These are phyloP conservation scores for Saraca asoca DNA, from an alignment of 331 rosid genomes.

Conservation along the genomic window DNA sequence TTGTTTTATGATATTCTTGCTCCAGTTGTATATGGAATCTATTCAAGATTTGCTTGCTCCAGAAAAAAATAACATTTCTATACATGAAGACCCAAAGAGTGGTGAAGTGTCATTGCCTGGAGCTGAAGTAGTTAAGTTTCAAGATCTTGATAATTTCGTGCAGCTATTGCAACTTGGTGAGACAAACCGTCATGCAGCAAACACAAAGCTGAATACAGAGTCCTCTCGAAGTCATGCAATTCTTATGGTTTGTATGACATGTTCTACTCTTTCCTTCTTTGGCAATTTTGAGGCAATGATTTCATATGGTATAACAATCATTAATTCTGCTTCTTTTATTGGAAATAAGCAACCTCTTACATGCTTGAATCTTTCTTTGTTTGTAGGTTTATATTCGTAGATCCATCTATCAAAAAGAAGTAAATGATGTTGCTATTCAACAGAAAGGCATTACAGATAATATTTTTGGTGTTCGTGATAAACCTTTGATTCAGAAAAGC, in stretches of 20 bases:
- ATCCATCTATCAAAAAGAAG: conserved; percentile 43
- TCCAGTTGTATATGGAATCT: conserved; percentile 72
- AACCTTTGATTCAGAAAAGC: conserved; percentile 64
- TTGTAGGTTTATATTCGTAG: conserved; percentile 58
- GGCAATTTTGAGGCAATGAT: conserved; percentile 22
- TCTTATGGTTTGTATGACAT: conserved; percentile 45
- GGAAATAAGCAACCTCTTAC: not conserved
- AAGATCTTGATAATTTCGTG: conserved; percentile 51
- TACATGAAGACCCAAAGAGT: conserved; percentile 65
- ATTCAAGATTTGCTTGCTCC: conserved; percentile 74
- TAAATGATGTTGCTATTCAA: conserved; percentile 38
- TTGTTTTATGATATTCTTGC: conserved; percentile 22
- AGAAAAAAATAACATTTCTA: conserved; percentile 57
- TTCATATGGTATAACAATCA: not conserved
- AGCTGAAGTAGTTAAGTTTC: conserved; percentile 58
- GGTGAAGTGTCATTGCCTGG: conserved; percentile 74
- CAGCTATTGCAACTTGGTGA: conserved; percentile 62
- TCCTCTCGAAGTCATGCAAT: conserved; percentile 77
- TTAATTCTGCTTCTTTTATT: conserved; percentile 2
- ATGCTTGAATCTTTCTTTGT: conserved; percentile 2
- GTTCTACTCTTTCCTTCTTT: not conserved
- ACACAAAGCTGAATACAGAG: conserved; percentile 67
- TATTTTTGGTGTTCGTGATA: conserved; percentile 34
- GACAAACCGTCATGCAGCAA: conserved; percentile 67
- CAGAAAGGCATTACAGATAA: conserved; percentile 35